Evolutionary conservation across 768 basidiomycete genomes (phyloP).

Genomic region (Mycena alexandri): DNA sequence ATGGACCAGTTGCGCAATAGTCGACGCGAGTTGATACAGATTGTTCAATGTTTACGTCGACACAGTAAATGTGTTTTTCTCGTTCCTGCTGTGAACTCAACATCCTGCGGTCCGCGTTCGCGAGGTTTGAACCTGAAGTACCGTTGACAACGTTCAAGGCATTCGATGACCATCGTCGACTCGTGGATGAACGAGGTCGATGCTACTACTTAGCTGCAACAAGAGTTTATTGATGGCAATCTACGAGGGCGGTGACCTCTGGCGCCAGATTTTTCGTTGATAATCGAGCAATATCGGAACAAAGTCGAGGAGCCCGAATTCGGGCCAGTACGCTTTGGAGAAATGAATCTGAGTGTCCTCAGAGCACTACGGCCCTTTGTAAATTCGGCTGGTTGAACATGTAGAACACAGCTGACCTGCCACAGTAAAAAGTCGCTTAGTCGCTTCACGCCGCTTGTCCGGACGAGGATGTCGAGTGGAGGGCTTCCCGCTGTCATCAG

Average conservation of each 20-base stretch:
- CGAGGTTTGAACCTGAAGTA: too few relatives aligned
- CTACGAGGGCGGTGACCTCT: constrained; percentile 11
- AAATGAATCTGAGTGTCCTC: constrained; percentile 92
- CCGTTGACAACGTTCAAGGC: too few relatives aligned
- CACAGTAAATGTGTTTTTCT: too few relatives aligned
- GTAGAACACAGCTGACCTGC: constrained; percentile 77
- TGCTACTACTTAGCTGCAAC: too few relatives aligned
- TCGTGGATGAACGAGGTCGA: too few relatives aligned
- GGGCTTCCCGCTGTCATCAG: constrained; percentile 82
- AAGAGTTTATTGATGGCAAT: too few relatives aligned
- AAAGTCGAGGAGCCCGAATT: constrained; percentile 90
- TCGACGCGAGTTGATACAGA: too few relatives aligned
- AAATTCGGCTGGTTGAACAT: background rate
- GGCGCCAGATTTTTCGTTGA: constrained; percentile 80
- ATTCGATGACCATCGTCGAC: too few relatives aligned
- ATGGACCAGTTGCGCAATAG: too few relatives aligned
- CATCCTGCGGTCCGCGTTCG: too few relatives aligned
- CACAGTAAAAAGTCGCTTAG: constrained; percentile 93
- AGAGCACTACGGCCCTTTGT: constrained; percentile 66
- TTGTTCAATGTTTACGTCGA: too few relatives aligned
- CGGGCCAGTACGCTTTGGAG: constrained; percentile 89
- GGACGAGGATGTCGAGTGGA: constrained; percentile 89
- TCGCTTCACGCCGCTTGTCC: constrained; percentile 92
- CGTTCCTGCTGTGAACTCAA: too few relatives aligned
- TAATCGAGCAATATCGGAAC: constrained; percentile 90